Percentiles rank a stretch among this genome's conserved stretches.
phyloP scores from a whole-genome alignment of 169 alveolate species.

The Hepatocystis sp. region DNA sequence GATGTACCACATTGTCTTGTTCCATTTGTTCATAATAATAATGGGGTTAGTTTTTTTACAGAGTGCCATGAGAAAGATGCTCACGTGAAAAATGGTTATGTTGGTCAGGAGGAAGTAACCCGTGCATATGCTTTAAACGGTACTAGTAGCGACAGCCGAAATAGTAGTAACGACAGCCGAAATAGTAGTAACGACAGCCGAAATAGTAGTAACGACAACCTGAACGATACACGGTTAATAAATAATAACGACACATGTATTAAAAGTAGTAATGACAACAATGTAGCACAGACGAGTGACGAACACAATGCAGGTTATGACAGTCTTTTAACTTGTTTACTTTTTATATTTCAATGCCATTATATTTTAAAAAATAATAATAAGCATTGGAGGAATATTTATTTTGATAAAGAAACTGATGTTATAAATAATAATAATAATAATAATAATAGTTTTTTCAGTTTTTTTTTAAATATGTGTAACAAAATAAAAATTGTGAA shows the following conservation, averaged over 20 bases:
- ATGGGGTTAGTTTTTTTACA: no score
- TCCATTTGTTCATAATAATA: slow-evolving; percentile 13
- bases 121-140: no score
- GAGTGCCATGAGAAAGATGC: no score
- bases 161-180: background rate
- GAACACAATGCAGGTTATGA: slow-evolving; percentile 92
- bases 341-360: slow-evolving; percentile 85
- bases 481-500: slow-evolving; percentile 87
- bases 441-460: slow-evolving; percentile 5
- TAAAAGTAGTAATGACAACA: no score
- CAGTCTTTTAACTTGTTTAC: slow-evolving; percentile 89
- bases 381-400: slow-evolving; percentile 58
- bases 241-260: background rate
- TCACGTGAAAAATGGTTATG: background rate
- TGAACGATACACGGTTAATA: background rate
- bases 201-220: background rate
- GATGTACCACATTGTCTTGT: slow-evolving; percentile 58
- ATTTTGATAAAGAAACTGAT: slow-evolving; percentile 36
- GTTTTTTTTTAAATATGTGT: slow-evolving; percentile 63
- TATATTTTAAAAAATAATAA: slow-evolving; percentile 76
- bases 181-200: background rate
- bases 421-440: background rate
- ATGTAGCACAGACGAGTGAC: slow-evolving; percentile 48
- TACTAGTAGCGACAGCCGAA: no score
- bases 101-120: background rate